Base-by-base conservation (phyloP, 257 asterid species). In the Solanum dulcamara region DNA sequence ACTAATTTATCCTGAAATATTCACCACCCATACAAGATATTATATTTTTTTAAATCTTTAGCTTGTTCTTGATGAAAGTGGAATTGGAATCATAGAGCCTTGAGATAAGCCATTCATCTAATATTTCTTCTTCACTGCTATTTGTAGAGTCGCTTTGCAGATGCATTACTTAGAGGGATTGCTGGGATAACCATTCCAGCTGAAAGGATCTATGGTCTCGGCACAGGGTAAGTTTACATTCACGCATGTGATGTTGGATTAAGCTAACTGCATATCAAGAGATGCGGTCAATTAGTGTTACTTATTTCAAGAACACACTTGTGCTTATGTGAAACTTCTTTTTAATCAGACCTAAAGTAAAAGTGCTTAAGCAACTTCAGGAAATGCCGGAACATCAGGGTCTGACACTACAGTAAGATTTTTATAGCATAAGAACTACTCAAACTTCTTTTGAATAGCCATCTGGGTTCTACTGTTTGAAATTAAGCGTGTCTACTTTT, bases 311-410 rank as follows among this genome's bases (percentile, higher is more conserved):
- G 60, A 40, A 8, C 17, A 74, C 26, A 42, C 59, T 44, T 17
- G 1, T 48, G 28, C 28, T 77, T 18, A 48, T 3, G 5, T 17
- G 83, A 48, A 17, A 46, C 1, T 77, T 87, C 80, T 59, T 87
- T 75, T 86, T 44, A 4, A 57, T 83, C 94, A 96, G 99, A 38
- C 99, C 99, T 48, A 95, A 95, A 89, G 98, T 94, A 18, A 85
- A 95, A 88, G 98, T 94, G 84, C 90, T 97, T 90, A 95, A 95
- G 94, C 90, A 87, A 92, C 95, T 97, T 83, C 98, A 95, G 87
- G 91, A 93, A 68, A 95, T 94, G 97, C 98, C 98, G 6, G 98
- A 93, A 88, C 93, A 95, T 88, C 94, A 92, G 88, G 98, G 97
- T 53, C 91, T 95, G 70, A 91, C 91, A 42, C 90, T 97, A 85